Conservation (phyloP, 108 stramenopile species). For the Nannochloropsis gaditana region DNA sequence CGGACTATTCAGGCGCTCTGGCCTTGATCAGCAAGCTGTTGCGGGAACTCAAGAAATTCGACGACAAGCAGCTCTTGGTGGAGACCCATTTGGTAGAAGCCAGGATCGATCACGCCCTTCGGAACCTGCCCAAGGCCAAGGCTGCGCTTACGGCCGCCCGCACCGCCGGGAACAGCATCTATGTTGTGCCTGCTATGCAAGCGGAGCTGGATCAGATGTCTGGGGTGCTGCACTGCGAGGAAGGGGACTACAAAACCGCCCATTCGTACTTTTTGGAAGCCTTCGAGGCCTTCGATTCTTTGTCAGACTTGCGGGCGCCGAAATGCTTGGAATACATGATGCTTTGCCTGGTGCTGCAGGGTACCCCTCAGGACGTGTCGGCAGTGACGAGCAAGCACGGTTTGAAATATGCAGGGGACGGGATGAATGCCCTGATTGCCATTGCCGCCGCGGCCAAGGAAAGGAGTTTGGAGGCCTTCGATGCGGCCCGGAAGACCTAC, state of each 20-base stretch:
- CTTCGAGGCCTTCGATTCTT: constrained; percentile 88
- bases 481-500: constrained; percentile 65
- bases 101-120: constrained; percentile 83
- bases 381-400: constrained; percentile 68
- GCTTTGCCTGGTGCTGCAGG: constrained; percentile 83
- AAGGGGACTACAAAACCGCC: constrained; percentile 95
- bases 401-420: constrained; percentile 86
- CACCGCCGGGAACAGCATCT: constrained; percentile 91
- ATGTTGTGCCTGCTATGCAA: constrained; percentile 80
- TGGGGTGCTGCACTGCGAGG: constrained; percentile 92
- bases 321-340: constrained; percentile 80
- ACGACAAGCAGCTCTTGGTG: constrained; percentile 96
- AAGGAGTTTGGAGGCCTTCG: constrained; percentile 78
- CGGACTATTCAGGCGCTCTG: constrained; percentile 72
- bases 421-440: constrained; percentile 88
- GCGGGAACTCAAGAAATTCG: constrained; percentile 92
- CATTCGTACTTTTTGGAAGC: constrained; percentile 99
- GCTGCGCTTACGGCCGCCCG: constrained; percentile 93
- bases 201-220: constrained; percentile 93
- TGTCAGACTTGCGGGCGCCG: constrained; percentile 54
- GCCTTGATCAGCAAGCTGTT: constrained; percentile 74
- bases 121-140: constrained; percentile 93
- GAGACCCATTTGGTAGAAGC: constrained; percentile 91
- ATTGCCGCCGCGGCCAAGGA: constrained; percentile 82
- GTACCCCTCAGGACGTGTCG: constrained; percentile 52